phyloP scores from a whole-genome alignment of 2,329 filamentous ascomycete species.

The Penicillium sp. region DNA sequence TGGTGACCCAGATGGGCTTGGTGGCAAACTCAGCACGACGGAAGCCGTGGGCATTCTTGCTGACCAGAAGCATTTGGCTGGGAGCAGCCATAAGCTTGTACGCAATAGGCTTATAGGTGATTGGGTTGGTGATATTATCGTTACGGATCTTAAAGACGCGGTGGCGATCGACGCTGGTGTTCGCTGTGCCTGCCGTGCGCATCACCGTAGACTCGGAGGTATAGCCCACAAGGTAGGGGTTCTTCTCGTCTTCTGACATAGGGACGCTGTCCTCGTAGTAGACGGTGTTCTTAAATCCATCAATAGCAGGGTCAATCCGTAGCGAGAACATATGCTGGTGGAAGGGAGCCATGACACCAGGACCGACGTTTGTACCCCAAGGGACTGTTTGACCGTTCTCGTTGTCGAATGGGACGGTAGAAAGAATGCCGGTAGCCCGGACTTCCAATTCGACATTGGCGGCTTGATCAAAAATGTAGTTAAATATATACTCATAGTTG shows the following conservation, averaged over 20 bases:
- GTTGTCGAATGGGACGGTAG: slow-evolving; percentile 63
- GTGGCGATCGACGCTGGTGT: slow-evolving; percentile 48
- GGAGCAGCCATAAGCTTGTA: slow-evolving; percentile 57
- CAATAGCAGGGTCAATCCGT: slow-evolving; percentile 61
- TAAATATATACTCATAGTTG: slow-evolving; percentile 72
- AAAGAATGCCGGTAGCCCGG: slow-evolving; percentile 66
- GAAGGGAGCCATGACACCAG: slow-evolving; percentile 65
- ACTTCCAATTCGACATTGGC: slow-evolving; percentile 66
- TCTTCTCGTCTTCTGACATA: slow-evolving; percentile 54
- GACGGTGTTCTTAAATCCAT: slow-evolving; percentile 55
- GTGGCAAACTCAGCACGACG: slow-evolving; percentile 55
- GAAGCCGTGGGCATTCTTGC: slow-evolving; percentile 47
- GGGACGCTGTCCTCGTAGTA: slow-evolving; percentile 59
- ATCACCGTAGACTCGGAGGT: slow-evolving; percentile 49
- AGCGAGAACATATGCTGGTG: slow-evolving; percentile 76
- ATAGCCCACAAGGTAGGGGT: slow-evolving; percentile 55
- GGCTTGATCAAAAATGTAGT: slow-evolving; percentile 69
- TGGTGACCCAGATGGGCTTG: slow-evolving; percentile 55
- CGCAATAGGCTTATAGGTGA: slow-evolving; percentile 54
- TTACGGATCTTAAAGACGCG: slow-evolving; percentile 61
- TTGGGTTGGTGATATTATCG: slow-evolving; percentile 49
- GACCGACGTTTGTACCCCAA: slow-evolving; percentile 67
- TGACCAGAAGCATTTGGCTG: slow-evolving; percentile 58
- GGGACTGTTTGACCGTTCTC: slow-evolving; percentile 59
- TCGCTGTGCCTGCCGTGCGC: slow-evolving; percentile 46